Evolutionary conservation across 2,329 filamentous ascomycete genomes (phyloP), one percentile per base, ranked within the genome.

Genomic region (Paecilomyces fulvus): DNA sequence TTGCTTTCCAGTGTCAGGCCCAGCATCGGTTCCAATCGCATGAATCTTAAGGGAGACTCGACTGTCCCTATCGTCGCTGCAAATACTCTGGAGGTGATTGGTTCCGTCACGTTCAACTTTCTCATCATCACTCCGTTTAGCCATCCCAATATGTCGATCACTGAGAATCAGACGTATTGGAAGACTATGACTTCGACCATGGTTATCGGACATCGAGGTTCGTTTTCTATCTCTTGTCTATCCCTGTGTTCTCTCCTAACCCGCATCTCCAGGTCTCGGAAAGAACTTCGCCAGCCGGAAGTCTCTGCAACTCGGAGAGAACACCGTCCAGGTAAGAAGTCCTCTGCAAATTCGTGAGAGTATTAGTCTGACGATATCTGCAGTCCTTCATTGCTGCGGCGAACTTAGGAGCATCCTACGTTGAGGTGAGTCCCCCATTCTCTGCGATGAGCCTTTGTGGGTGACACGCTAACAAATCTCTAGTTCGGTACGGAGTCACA

Each of bases 81-180:
- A 33, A 89, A 82, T 58, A 87, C 83, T 11, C 77, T 97, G 31
- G 92, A 97, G 58, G 86, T 97, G 9, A 96, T 99, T 62, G 95
- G 94, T 14, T 85, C 87, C 0, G 89, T 99, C 63, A 96, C 95
- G 66, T 99, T 99, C 79, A 96, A 96, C 72, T 97, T 97, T 70
- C 77, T 96, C 30, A 83, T 97, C 66, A 91, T 99, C 64, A 97
- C 90, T 0, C 92, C 94, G 0, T 99, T 99, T 74, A 83, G 85
- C 17, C 94, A 97, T 70, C 90, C 90, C 6, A 95, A 95, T 58
- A 94, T 99, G 87, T 88, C 89, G 56, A 86, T 97, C 61, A 94
- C 88, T 0, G 89, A 90, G 33, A 83, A 91, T 57, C 89, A 95
- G 68, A 97, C 92, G 0, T 99, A 97, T 72, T 99, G 92, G 92